phyloP scores from a whole-genome alignment of 2,329 filamentous ascomycete genomes.

The Aspergillus niger region DNA sequence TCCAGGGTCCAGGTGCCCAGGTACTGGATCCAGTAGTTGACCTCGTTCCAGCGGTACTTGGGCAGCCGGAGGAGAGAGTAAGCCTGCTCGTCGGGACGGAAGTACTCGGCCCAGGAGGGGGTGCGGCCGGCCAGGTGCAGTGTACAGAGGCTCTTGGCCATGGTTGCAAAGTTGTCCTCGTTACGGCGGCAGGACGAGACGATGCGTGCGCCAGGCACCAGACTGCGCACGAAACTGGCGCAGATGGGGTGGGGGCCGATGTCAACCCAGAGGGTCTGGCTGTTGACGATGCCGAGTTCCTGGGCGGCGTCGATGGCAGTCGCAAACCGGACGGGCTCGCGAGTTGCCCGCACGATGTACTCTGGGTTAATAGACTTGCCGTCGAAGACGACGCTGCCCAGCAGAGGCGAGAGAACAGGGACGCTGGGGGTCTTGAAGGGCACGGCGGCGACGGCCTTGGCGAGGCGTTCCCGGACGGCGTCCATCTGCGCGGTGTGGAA shows the following conservation, averaged over 20 bases:
- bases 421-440: slow-evolving; percentile 12
- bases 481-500: slow-evolving; percentile 37
- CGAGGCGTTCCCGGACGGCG: slow-evolving; percentile 17
- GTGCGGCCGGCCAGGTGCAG: no score
- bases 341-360: no score
- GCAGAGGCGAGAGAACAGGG: slow-evolving; percentile 68
- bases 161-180: no score
- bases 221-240: slow-evolving; percentile 67
- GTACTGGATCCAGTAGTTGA: slow-evolving; percentile 73
- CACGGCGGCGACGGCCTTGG: slow-evolving; percentile 9
- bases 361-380: no score
- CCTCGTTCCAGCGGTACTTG: slow-evolving; percentile 68
- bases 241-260: slow-evolving; percentile 72
- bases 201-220: slow-evolving; percentile 61
- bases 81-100: slow-evolving; percentile 60
- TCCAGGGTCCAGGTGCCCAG: slow-evolving; percentile 70
- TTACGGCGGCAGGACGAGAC: slow-evolving; percentile 57
- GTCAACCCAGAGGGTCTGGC: slow-evolving; percentile 44
- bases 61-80: slow-evolving; percentile 64
- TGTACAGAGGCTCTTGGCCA: no score
- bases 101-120: slow-evolving; percentile 71
- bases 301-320: no score
- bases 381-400: slow-evolving; percentile 50
- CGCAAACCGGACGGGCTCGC: no score
- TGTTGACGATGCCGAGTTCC: no score